Conservation (phyloP, 495 filamentous ascomycete species). For the Aspergillus asperescens region DNA sequence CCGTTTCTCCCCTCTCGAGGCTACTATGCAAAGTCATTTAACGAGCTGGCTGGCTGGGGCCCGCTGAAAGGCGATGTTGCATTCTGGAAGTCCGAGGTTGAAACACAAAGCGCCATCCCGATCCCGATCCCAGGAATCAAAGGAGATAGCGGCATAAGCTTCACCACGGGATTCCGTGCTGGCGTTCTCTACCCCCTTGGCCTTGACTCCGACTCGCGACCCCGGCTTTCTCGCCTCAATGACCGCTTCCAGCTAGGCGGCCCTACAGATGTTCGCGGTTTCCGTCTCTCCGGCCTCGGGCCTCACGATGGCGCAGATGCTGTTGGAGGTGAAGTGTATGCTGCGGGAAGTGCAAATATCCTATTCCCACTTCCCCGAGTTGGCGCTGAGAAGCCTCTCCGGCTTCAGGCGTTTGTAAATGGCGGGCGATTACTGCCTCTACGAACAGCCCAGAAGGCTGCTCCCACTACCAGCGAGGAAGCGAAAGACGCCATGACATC, state of each 20-base stretch:
- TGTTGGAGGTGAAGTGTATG: conserved; percentile 86
- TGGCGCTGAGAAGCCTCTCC: conserved; percentile 73
- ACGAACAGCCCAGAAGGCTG: conserved; percentile 48
- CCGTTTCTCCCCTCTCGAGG: conserved; percentile 76
- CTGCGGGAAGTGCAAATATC: conserved; percentile 78
- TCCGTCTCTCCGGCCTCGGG: conserved; percentile 81
- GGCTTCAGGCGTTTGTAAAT: conserved; percentile 86
- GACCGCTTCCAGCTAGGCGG: conserved; percentile 95
- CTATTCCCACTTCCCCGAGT: conserved; percentile 76
- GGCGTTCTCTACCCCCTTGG: conserved; percentile 60
- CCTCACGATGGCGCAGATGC: conserved; percentile 79
- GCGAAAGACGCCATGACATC: conserved; percentile 48
- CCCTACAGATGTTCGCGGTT: conserved; percentile 89
- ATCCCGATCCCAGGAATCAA: conserved; percentile 61
- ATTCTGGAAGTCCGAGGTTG: conserved; percentile 82
- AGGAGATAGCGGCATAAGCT: conserved; percentile 67
- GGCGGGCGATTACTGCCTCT: conserved; percentile 80
- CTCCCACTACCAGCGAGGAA: conserved; percentile 49
- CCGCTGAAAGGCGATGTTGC: conserved; percentile 81
- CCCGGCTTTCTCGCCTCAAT: conserved; percentile 70
- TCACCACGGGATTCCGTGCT: conserved; percentile 58
- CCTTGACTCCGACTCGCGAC: conserved; percentile 45
- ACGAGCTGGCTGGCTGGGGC: conserved; percentile 84
- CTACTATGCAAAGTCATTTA: conserved; percentile 66
- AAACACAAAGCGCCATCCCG: conserved; percentile 67